These are phyloP conservation scores for Rhododendron griersonianum DNA, from an alignment of 148 eudicot species.

Conservation along the genomic window DNA sequence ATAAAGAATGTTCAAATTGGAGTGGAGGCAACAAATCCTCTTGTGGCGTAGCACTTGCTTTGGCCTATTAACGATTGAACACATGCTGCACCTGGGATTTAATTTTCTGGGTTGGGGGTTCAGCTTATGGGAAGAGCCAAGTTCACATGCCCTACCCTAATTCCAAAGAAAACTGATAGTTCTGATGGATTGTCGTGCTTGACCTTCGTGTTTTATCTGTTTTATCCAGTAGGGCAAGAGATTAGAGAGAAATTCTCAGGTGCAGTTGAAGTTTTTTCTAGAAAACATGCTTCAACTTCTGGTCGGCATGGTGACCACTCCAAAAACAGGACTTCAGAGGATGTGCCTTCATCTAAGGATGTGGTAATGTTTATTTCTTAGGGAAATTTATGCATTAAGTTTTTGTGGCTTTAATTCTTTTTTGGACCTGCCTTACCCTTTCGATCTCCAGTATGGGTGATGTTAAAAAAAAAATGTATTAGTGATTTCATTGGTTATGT, in stretches of 20 bases:
- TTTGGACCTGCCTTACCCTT: not conserved
- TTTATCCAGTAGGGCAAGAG: conserved; percentile 57
- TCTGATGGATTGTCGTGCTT: not conserved
- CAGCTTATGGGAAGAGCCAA: not conserved
- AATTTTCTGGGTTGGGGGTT: not conserved
- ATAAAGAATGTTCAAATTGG: not conserved
- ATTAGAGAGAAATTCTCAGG: conserved; percentile 73
- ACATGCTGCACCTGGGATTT: not conserved
- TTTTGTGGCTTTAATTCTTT: not conserved
- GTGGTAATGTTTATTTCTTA: conserved; percentile 40
- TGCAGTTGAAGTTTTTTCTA: conserved; percentile 74
- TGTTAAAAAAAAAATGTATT: not conserved
- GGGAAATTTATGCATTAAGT: not conserved
- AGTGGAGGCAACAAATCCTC: not conserved
- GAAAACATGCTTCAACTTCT: conserved; percentile 55
- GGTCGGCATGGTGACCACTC: conserved; percentile 50
- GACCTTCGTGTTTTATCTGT: conserved; percentile 6
- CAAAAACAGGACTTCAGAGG: conserved; percentile 54
- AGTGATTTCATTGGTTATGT: conserved; percentile 3
- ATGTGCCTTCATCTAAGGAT: conserved; percentile 65
- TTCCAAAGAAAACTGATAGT: not conserved
- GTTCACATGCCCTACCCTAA: not conserved
- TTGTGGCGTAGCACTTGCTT: not conserved
- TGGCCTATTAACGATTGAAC: conserved; percentile 2
- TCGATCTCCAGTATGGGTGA: not conserved